These are phyloP conservation scores for Epichloe gansuensis DNA, from an alignment of 2,329 filamentous ascomycete genomes.

Conservation along the genomic window DNA sequence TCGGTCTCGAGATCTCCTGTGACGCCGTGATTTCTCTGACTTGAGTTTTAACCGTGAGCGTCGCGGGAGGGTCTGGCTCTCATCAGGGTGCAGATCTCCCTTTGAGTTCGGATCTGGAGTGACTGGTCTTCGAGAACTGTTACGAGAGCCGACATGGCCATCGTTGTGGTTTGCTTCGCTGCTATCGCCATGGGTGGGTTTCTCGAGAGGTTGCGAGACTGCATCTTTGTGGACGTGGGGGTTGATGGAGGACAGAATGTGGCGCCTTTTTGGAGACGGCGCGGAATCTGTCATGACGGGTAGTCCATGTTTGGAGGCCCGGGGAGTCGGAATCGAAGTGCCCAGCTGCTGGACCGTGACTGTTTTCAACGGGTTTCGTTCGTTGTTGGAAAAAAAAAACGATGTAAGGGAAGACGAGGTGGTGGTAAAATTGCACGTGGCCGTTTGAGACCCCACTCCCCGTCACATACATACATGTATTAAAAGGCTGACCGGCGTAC, in stretches of 20 bases:
- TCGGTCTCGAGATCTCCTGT: background rate
- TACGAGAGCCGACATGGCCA: conserved; percentile 2
- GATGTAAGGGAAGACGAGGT: too few species aligned
- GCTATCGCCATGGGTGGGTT: background rate
- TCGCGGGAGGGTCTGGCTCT: background rate
- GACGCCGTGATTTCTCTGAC: conserved; percentile 2
- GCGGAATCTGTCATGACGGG: conserved; percentile 20
- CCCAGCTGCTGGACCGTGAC: too few species aligned
- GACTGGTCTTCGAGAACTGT: background rate
- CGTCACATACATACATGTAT: too few species aligned
- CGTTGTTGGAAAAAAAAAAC: too few species aligned
- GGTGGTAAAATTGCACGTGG: too few species aligned
- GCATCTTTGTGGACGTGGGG: conserved; percentile 13
- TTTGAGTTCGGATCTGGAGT: background rate
- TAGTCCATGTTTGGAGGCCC: conserved; percentile 9
- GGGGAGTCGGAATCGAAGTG: background rate
- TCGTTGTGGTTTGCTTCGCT: background rate
- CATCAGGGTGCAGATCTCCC: background rate
- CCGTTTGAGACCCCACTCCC: too few species aligned
- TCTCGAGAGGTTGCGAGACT: background rate
- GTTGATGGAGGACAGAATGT: conserved; percentile 37
- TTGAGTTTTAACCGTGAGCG: conserved; percentile 6
- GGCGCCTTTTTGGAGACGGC: conserved; percentile 29
- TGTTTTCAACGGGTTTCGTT: too few species aligned
- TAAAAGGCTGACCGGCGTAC: too few species aligned